Base-by-base conservation (phyloP, 1,284 basidiomycete species). In the Cryptococcus sp. region DNA sequence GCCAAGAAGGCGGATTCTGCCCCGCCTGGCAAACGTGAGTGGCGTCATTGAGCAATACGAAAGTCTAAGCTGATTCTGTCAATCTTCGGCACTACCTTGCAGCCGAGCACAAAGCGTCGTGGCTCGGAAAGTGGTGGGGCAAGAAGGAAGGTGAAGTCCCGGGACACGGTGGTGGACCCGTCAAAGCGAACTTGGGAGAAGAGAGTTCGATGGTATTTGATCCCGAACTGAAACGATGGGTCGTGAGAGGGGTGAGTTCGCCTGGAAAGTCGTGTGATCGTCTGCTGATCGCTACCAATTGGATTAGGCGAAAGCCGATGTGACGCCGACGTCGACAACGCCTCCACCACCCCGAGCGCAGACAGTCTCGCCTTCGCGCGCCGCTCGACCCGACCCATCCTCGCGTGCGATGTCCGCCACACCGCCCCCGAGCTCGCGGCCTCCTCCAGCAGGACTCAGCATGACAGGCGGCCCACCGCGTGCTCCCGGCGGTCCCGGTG, bases 131-230 rank as follows among this genome's bases (percentile, higher is more conserved):
- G 10, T 85, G 87, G 78, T 92, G 85, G 84, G 83, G 84, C 49
- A 87, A 84, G 62, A 81, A 83, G 58, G 79, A 83, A 50, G 74
- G 68, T 19, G 80, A 82, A 22, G 31, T 35, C 2, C 31, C 31
- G 31, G 31, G 31, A 4, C 31, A 35, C 31, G 82, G 84, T 8
- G 68, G 81, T 13, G 88, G 83, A 17, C 91, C 93, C 7, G 81
- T 93, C 57, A 89, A 87, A 73, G 96, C 95, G 17, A 98, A 91
- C 68, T 84, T 99, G 22, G 96, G 96, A 19, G 91, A 99, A 70
- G 87, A 95, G 73, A 91, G 84, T 35, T 83, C 87, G 47, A 95
- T 99, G 81, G 90, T 93, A 68, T 99, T 91, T 75, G 96, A 99
- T 78, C 88, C 90, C 69, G 93, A 97, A 22, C 84, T 89, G 62